phyloP scores from a whole-genome alignment of 2,329 filamentous ascomycete species.

The Colletotrichum melonis region DNA sequence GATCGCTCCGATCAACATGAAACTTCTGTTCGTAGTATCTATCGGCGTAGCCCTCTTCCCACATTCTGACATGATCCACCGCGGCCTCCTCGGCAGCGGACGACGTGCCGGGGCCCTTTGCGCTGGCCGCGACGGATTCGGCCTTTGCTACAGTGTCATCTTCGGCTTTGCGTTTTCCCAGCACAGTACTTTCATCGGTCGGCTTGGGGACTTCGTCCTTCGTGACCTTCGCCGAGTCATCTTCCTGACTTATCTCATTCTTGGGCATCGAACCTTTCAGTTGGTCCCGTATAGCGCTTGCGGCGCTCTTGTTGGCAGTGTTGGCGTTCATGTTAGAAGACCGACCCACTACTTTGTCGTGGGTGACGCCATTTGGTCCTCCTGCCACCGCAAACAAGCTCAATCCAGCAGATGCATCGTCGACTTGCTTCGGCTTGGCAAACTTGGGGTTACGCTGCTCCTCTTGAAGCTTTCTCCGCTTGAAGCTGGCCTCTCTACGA shows the following conservation, averaged over 20 bases:
- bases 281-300: conserved; percentile 85
- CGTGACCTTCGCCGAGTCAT: conserved; percentile 38
- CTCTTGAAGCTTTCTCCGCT: conserved; percentile 80
- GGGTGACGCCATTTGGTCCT: conserved; percentile 72
- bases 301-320: conserved; percentile 92
- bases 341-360: conserved; percentile 80
- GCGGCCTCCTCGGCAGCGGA: conserved; percentile 71
- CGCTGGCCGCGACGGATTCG: conserved; percentile 69
- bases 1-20: conserved; percentile 81
- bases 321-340: conserved; percentile 66
- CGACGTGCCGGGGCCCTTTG: conserved; percentile 60
- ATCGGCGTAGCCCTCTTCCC: conserved; percentile 96
- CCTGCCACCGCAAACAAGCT: conserved; percentile 45
- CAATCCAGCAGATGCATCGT: conserved; percentile 38
- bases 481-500: conserved; percentile 81
- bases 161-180: conserved; percentile 81
- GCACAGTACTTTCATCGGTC: conserved; percentile 56
- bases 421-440: conserved; percentile 33
- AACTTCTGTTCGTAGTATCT: conserved; percentile 99
- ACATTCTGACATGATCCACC: conserved; percentile 86
- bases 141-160: conserved; percentile 72
- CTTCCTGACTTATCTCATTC: conserved; percentile 21
- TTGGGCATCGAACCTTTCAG: conserved; percentile 64
- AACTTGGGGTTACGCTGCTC: conserved; percentile 48
- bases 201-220: conserved; percentile 29